Percentiles rank a stretch among this genome's conserved stretches.
phyloP scores from a whole-genome alignment of 208 protist species.

The Trypanosoma lewisi region DNA sequence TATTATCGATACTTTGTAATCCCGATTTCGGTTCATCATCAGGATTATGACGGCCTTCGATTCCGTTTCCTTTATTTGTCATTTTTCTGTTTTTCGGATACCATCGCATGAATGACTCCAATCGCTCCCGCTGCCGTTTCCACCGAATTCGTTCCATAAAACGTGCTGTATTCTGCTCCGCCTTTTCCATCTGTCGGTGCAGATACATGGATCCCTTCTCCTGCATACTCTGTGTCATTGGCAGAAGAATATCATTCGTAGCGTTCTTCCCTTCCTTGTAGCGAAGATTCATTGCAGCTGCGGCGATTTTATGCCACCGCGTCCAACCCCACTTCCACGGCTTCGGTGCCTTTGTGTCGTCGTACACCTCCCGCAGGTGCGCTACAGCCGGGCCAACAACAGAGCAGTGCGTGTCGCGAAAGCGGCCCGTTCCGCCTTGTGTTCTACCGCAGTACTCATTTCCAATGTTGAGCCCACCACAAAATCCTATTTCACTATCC shows the following conservation, averaged over 20 bases:
- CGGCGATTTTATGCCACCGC: slow-evolving; percentile 83
- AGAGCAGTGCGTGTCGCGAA: slow-evolving; percentile 85
- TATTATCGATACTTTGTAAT: too few relatives aligned
- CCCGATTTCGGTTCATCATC: too few relatives aligned
- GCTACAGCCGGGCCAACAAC: slow-evolving; percentile 69
- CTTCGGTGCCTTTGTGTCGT: slow-evolving; percentile 82
- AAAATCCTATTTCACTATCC: slow-evolving; percentile 81
- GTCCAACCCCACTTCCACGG: slow-evolving; percentile 78
- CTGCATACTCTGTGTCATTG: slow-evolving; percentile 23
- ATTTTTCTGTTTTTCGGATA: slow-evolving; percentile 16
- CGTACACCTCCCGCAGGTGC: slow-evolving; percentile 82
- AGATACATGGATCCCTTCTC: slow-evolving; percentile 37
- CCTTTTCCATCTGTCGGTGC: slow-evolving; percentile 37
- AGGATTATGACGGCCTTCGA: too few relatives aligned
- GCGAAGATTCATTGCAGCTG: slow-evolving; percentile 40
- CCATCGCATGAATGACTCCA: slow-evolving; percentile 19
- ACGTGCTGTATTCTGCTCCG: slow-evolving; percentile 23
- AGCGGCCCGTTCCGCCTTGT: slow-evolving; percentile 67
- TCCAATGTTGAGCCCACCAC: slow-evolving; percentile 91
- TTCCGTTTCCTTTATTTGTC: too few relatives aligned
- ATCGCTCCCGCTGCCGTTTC: slow-evolving; percentile 29
- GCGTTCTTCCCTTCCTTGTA: slow-evolving; percentile 38
- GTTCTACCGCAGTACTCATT: slow-evolving; percentile 87
- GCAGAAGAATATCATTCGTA: slow-evolving; percentile 26
- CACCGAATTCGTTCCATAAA: slow-evolving; percentile 38